Evolutionary conservation across 2,329 filamentous ascomycete species (phyloP).

Genomic region (Sarocladium strictum): DNA sequence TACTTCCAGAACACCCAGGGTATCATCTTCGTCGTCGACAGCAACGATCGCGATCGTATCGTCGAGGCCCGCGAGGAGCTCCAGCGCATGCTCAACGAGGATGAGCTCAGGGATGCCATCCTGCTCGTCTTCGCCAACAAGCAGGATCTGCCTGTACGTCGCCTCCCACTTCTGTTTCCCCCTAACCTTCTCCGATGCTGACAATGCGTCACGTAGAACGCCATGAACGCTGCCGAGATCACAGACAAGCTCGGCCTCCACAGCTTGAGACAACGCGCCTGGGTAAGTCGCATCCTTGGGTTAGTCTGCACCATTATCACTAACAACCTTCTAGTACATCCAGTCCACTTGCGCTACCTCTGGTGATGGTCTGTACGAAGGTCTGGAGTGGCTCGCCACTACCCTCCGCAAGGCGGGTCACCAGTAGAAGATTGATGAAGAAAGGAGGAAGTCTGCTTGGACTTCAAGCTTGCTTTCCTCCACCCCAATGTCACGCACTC

Average conservation of each 20-base stretch:
- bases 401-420: constrained; percentile 72
- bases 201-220: constrained; percentile 58
- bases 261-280: constrained; percentile 96
- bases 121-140: constrained; percentile 99
- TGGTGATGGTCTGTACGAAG: constrained; percentile 98
- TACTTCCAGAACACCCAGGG: constrained; percentile 99
- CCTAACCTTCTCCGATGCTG: constrained; percentile 12
- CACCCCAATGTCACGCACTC: constrained; percentile 34
- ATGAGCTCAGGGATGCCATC: constrained; percentile 95
- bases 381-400: constrained; percentile 88
- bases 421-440: constrained; percentile 41
- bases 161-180: background rate
- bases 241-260: constrained; percentile 99
- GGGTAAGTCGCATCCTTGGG: constrained; percentile 61
- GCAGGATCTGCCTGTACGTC: constrained; percentile 92
- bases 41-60: constrained; percentile 97
- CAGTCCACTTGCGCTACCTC: constrained; percentile 99
- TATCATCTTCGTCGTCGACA: constrained; percentile 99
- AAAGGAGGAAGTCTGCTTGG: constrained; percentile 22
- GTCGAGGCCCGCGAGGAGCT: constrained; percentile 95
- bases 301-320: constrained; percentile 11
- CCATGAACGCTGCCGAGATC: constrained; percentile 99
- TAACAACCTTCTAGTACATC: constrained; percentile 66
- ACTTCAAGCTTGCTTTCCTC: constrained; percentile 25
- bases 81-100: constrained; percentile 97